Percentiles rank a stretch among this genome's conserved stretches.
Evolutionary conservation across 371 early-diverging fungal genomes (phyloP).

Genomic region (Mortierella sp.): DNA sequence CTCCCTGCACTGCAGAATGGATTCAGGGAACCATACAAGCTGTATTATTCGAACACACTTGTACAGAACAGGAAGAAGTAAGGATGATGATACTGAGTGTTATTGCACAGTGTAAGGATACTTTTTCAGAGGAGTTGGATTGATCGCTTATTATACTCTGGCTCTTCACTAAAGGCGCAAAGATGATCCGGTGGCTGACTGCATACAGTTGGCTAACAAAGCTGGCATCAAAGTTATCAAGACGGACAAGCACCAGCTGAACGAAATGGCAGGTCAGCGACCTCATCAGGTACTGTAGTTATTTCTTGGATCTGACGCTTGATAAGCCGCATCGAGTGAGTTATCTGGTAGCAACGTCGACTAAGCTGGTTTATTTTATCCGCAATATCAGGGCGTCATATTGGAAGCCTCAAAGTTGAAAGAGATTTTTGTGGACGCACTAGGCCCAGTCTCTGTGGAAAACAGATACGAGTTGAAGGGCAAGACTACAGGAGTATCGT

Average conservation of each 20-base stretch:
- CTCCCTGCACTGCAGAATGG: conserved; percentile 29
- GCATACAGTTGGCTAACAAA: conserved; percentile 15
- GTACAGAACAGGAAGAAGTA: conserved; percentile 43
- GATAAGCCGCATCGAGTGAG: no score
- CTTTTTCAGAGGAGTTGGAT: neutral
- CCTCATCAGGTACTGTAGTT: conserved; percentile 37
- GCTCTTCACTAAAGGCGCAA: neutral
- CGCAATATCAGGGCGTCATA: conserved; percentile 31
- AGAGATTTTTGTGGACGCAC: conserved; percentile 4
- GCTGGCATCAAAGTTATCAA: conserved; percentile 17
- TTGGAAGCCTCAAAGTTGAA: conserved; percentile 35
- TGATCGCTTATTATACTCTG: neutral
- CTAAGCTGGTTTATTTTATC: neutral
- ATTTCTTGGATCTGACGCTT: no score
- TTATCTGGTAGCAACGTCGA: no score
- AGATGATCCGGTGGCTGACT: conserved; percentile 31
- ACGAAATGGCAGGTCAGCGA: conserved; percentile 35
- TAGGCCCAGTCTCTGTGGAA: conserved; percentile 17
- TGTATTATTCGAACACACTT: conserved; percentile 29
- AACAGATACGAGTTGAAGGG: conserved; percentile 7
- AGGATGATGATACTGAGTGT: no score
- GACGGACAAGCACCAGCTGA: conserved; percentile 30
- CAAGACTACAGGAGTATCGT: neutral
- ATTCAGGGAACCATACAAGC: conserved; percentile 16
- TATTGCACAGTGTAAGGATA: neutral